Percentiles rank a stretch among this genome's conserved stretches.
Evolutionary conservation across 257 asterid genomes (phyloP).

Genomic region (Solanum appendiculatum): DNA sequence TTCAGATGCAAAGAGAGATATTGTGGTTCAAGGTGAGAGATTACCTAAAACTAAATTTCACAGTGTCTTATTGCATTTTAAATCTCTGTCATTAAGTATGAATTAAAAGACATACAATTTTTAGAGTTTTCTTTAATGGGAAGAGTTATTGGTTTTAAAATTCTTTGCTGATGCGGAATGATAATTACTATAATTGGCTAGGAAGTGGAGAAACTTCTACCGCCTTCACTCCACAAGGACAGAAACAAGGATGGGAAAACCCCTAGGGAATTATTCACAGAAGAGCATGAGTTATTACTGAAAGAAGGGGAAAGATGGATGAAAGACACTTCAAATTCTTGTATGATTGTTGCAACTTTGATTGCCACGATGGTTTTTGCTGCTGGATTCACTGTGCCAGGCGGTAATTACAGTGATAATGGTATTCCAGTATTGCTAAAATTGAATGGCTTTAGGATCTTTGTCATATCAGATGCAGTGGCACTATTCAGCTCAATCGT

Average conservation of each 20-base stretch:
- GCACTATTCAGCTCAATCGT: background rate
- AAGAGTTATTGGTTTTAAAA: background rate
- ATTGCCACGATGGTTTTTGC: background rate
- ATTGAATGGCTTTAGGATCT: no score
- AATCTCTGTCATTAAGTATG: no score
- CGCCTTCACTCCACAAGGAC: background rate
- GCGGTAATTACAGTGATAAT: no score
- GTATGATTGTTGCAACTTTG: background rate
- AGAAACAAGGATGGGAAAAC: constrained; percentile 2
- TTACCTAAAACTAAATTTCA: background rate
- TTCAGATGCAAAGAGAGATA: constrained; percentile 31
- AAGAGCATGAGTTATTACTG: background rate
- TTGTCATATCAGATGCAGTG: constrained; percentile 5
- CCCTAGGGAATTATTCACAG: constrained; percentile 8
- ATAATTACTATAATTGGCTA: background rate
- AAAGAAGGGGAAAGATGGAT: background rate
- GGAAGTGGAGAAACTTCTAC: constrained; percentile 3
- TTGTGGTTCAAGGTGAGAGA: constrained; percentile 27
- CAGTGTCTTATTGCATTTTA: no score
- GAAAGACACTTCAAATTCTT: background rate
- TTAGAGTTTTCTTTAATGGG: no score
- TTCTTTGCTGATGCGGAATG: background rate
- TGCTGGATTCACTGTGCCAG: background rate
- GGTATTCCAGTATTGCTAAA: no score
- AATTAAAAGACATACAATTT: no score